Percentiles rank a stretch among this genome's conserved stretches.
These are phyloP conservation scores for Multifurca ochricompacta DNA, from an alignment of 768 basidiomycete species.

Conservation along the genomic window DNA sequence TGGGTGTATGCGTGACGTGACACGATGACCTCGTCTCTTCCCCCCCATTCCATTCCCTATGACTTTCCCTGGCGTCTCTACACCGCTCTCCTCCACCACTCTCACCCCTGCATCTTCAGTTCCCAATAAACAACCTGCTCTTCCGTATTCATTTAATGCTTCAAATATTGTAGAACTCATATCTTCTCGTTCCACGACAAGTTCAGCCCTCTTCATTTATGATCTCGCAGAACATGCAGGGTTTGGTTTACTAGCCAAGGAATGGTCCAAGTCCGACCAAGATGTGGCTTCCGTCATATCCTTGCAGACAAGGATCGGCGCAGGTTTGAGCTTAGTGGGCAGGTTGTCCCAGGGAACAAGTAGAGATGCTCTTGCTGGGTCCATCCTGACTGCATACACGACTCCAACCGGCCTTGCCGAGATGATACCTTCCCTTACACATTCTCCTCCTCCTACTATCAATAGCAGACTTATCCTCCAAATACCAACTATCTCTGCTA, in stretches of 20 bases:
- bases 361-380: constrained; percentile 49
- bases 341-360: constrained; percentile 75
- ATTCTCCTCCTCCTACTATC: constrained; percentile 56
- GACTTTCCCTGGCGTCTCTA: constrained; percentile 22
- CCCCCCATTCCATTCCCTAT: no score
- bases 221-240: constrained; percentile 82
- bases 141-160: constrained; percentile 34
- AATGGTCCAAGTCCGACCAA: constrained; percentile 42
- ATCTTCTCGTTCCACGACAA: constrained; percentile 45
- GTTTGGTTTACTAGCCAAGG: constrained; percentile 65
- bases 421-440: constrained; percentile 73
- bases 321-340: constrained; percentile 73
- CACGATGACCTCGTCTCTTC: no score
- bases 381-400: constrained; percentile 70
- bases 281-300: constrained; percentile 49
- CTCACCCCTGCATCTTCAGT: constrained; percentile 29
- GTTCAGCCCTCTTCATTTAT: constrained; percentile 70
- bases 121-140: constrained; percentile 21
- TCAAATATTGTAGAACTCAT: constrained; percentile 64
- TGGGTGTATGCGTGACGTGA: no score
- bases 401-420: constrained; percentile 75
- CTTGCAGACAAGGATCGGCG: constrained; percentile 78
- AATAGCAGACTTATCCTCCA: constrained; percentile 73
- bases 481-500: constrained; percentile 64
- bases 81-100: constrained; percentile 30